A percentile compares a stretch with the other conserved stretches of the same genome.
Conservation (phyloP, 371 early-diverging fungal species). For the Mortierella polycephala region DNA sequence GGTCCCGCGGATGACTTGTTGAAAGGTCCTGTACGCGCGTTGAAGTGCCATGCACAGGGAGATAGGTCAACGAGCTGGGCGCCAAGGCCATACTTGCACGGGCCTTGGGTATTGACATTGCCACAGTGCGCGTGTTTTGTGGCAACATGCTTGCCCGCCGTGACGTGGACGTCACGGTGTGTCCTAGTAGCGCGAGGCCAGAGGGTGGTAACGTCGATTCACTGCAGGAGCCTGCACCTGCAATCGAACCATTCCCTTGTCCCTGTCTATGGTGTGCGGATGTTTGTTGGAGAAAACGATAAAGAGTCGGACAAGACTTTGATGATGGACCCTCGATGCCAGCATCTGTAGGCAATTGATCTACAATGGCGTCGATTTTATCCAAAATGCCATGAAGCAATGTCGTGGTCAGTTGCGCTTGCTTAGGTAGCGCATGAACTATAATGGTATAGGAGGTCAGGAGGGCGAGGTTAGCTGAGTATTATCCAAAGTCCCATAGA, state of each 20-base stretch:
- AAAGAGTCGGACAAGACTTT: slow-evolving; percentile 22
- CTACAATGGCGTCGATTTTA: slow-evolving; percentile 19
- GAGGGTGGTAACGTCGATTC: slow-evolving; percentile 10
- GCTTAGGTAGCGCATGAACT: slow-evolving; percentile 42
- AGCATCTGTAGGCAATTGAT: slow-evolving; percentile 11
- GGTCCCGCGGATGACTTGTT: too few relatives aligned
- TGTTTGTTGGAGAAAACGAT: slow-evolving; percentile 16
- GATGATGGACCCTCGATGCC: slow-evolving; percentile 3
- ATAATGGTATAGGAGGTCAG: not conserved
- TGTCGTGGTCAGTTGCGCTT: slow-evolving; percentile 24
- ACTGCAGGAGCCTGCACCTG: not conserved
- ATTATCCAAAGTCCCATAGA: not conserved
- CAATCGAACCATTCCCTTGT: not conserved
- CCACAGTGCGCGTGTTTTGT: slow-evolving; percentile 1
- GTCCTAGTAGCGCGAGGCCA: slow-evolving; percentile 31
- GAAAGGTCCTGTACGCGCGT: not conserved
- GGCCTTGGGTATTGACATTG: slow-evolving; percentile 28
- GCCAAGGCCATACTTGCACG: slow-evolving; percentile 45
- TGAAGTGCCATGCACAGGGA: slow-evolving; percentile 2
- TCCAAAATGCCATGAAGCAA: slow-evolving; percentile 31
- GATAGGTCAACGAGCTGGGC: slow-evolving; percentile 14
- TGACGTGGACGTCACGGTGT: not conserved
- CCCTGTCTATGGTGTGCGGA: not conserved
- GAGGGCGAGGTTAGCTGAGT: not conserved
- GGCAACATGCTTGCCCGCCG: not conserved